Base-by-base conservation (phyloP, 2,329 filamentous ascomycete species). In the Drechslerella dactyloides region DNA sequence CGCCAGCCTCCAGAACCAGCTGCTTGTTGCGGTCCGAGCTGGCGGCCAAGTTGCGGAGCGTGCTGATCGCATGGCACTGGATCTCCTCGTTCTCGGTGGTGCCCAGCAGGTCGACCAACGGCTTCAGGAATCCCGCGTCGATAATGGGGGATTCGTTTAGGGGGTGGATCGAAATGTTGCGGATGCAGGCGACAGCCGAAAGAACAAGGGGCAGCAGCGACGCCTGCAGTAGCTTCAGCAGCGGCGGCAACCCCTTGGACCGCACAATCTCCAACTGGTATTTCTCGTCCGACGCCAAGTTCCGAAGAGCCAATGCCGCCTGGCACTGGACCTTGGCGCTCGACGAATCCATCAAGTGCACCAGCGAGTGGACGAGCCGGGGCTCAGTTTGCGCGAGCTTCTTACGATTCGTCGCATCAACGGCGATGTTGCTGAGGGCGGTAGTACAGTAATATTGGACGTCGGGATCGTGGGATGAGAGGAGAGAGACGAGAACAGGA, bases 401-500 rank as follows among this genome's bases (percentile, higher is more conserved):
- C 78, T 93, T 91, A 75, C 94, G 86, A 81, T 97, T 97, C 77
- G 87, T 89, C 51, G 89, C 85, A 79, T 99, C 94, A 60, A 99
- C 94, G 5, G 94, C 94, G 76, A 99, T 99, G 80, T 99, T 99
- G 84, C 93, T 97, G 68, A 99, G 86, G 11, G 94, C 94, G 2
- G 94, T 99, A 17, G 94, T 99, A 82, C 94, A 99, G 82, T 99
- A 99, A 81, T 99, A 99, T 82, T 99, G 94, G 33, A 99, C 94
- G 78, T 99, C 94, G 75, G 97, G 93, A 78, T 99, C 94, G 68
- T 89, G 83, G 24, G 94, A 97, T 7, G 91, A 92, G 51, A 99
- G 87, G 23, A 99, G 87, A 78, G 97, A 92, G 44, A 99, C 94
- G 24, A 99, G 87, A 7, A 99, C 93, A 3, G 94, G 94, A 75